A percentile compares a stretch with the other conserved stretches of the same genome.
These are phyloP conservation scores for Tilletia setariae DNA, from an alignment of 1,284 basidiomycete genomes.

Conservation along the genomic window DNA sequence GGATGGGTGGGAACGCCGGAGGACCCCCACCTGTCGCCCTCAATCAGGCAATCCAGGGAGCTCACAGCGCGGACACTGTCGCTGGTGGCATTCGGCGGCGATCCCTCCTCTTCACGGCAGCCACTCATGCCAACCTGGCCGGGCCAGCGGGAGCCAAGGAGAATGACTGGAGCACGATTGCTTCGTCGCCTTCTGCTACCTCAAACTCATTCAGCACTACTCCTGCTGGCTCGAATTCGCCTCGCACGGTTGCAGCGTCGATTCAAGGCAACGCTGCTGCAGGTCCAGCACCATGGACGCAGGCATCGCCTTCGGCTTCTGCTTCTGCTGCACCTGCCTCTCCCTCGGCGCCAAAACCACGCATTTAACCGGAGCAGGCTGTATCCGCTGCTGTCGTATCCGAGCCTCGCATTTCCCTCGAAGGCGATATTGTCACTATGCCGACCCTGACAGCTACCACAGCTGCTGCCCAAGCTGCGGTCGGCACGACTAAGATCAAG, in stretches of 20 bases:
- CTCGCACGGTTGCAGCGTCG: slow-evolving; percentile 12
- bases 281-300: no score
- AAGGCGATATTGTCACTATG: slow-evolving; percentile 18
- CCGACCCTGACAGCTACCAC: background rate
- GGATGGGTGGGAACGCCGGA: background rate
- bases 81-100: background rate
- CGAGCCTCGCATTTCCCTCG: slow-evolving; percentile 16
- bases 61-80: background rate
- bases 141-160: background rate
- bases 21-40: slow-evolving; percentile 7
- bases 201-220: slow-evolving; percentile 1
- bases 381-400: background rate
- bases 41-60: background rate
- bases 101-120: background rate
- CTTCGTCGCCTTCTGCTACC: slow-evolving; percentile 17
- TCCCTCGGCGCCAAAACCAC: no score
- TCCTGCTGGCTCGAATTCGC: background rate
- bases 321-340: no score
- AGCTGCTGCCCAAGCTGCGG: slow-evolving; percentile 20
- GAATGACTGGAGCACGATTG: background rate
- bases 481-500: slow-evolving; percentile 21
- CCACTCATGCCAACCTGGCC: no score
- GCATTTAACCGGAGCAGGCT: no score
- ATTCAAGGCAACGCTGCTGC: background rate
- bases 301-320: no score